Evolutionary conservation across 768 basidiomycete species (phyloP).

Genomic region (Rickenella mellea): DNA sequence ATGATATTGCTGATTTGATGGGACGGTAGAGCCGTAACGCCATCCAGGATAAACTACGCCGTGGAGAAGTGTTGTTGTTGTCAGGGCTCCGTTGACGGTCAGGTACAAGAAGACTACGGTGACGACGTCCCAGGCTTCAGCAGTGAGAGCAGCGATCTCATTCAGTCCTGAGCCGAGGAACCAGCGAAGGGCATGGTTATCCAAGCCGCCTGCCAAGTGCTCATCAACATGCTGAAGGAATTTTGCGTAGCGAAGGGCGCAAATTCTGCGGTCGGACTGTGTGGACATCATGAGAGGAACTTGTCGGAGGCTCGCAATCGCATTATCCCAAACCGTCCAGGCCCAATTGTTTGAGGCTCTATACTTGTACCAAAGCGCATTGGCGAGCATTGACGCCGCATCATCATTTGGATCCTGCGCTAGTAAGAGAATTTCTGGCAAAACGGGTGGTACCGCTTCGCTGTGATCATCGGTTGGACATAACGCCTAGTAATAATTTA

Average conservation of each 20-base stretch:
- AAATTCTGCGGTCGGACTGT: conserved; percentile 32
- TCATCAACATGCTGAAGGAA: conserved; percentile 71
- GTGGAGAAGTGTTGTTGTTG: conserved; percentile 60
- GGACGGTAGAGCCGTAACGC: conserved; percentile 41
- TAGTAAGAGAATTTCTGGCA: conserved; percentile 62
- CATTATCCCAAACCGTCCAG: conserved; percentile 80
- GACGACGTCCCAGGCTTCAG: conserved; percentile 61
- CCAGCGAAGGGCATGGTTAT: conserved; percentile 65
- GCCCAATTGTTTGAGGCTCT: conserved; percentile 66
- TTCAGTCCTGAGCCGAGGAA: conserved; percentile 57
- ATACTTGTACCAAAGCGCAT: conserved; percentile 77
- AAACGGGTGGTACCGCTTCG: conserved; percentile 24
- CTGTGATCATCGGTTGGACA: conserved; percentile 26
- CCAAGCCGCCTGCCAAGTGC: conserved; percentile 65
- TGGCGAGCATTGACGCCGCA: conserved; percentile 62
- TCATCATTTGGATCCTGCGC: conserved; percentile 47
- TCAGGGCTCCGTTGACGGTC: conserved; percentile 55
- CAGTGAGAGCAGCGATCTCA: conserved; percentile 48
- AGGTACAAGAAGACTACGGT: conserved; percentile 55
- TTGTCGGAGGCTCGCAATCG: conserved; percentile 64
- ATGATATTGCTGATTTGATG: conserved; percentile 25
- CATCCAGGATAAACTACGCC: conserved; percentile 78
- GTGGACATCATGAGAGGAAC: conserved; percentile 49
- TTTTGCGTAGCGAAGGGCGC: conserved; percentile 55
- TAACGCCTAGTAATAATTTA: conserved; percentile 24